Conservation (phyloP, 345 rosid species). For the Carallia brachiata region DNA sequence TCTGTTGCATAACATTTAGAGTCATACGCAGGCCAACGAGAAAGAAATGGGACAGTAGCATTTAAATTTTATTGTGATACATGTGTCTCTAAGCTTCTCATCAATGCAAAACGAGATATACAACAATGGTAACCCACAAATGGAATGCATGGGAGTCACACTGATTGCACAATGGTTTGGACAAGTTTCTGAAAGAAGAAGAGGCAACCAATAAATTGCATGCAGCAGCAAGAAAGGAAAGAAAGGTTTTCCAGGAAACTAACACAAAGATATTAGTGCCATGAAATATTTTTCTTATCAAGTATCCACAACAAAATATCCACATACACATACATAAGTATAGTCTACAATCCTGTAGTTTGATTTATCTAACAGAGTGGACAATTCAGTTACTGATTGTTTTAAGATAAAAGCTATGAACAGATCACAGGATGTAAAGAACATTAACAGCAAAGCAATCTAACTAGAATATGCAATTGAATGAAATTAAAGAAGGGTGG, state of each 20-base stretch:
- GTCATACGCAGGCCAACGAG: neutral
- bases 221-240: neutral
- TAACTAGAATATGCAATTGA: conserved; percentile 1
- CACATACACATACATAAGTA: too few species aligned
- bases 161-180: neutral
- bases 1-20: conserved; percentile 48
- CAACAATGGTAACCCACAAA: neutral
- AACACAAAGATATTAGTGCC: too few species aligned
- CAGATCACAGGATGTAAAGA: neutral
- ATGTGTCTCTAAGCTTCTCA: neutral
- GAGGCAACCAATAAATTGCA: neutral
- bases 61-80: neutral
- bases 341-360: too few species aligned
- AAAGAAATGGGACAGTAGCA: neutral
- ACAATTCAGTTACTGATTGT: neutral
- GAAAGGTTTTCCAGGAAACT: neutral
- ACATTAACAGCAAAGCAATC: neutral
- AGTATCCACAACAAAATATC: too few species aligned
- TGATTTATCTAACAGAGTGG: neutral
- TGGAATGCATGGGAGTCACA: neutral
- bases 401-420: neutral
- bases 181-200: neutral
- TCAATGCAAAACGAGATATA: neutral
- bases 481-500: neutral
- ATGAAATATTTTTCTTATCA: too few species aligned